These are phyloP conservation scores for Penicillium silybi DNA, from an alignment of 495 filamentous ascomycete species.

Conservation along the genomic window DNA sequence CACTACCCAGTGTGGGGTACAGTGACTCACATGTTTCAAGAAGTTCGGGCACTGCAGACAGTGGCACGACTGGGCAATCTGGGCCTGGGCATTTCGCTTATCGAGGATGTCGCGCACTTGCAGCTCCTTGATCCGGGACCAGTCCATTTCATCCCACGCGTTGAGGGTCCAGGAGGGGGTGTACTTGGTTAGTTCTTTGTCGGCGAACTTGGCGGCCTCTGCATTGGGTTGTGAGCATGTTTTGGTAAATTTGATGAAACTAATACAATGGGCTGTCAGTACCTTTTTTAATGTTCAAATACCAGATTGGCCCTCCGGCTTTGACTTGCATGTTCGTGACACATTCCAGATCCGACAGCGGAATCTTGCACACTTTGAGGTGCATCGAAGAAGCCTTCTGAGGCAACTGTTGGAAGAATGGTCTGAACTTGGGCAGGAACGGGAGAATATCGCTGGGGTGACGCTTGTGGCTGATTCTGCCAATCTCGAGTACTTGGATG, in stretches of 20 bases:
- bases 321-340: constrained; percentile 71
- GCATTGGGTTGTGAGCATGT: constrained; percentile 6
- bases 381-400: constrained; percentile 51
- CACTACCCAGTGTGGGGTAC: neutral
- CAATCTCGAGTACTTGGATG: constrained; percentile 74
- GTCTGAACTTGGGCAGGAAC: constrained; percentile 64
- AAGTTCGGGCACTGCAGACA: constrained; percentile 71
- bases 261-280: neutral
- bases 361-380: constrained; percentile 60
- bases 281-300: constrained; percentile 46
- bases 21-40: constrained; percentile 69
- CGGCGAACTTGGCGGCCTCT: constrained; percentile 44
- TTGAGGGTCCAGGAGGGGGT: constrained; percentile 65
- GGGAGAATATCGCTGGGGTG: constrained; percentile 76
- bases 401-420: constrained; percentile 57
- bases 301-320: constrained; percentile 45
- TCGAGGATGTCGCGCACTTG: constrained; percentile 68
- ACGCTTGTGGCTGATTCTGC: constrained; percentile 54
- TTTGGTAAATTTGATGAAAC: neutral
- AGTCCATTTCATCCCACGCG: constrained; percentile 85
- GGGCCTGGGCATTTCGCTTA: constrained; percentile 58
- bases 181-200: constrained; percentile 60
- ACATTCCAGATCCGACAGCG: constrained; percentile 71
- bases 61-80: constrained; percentile 51
- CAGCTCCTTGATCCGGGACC: constrained; percentile 72